These are phyloP conservation scores for Galerina marginata DNA, from an alignment of 768 basidiomycete species.

Conservation along the genomic window DNA sequence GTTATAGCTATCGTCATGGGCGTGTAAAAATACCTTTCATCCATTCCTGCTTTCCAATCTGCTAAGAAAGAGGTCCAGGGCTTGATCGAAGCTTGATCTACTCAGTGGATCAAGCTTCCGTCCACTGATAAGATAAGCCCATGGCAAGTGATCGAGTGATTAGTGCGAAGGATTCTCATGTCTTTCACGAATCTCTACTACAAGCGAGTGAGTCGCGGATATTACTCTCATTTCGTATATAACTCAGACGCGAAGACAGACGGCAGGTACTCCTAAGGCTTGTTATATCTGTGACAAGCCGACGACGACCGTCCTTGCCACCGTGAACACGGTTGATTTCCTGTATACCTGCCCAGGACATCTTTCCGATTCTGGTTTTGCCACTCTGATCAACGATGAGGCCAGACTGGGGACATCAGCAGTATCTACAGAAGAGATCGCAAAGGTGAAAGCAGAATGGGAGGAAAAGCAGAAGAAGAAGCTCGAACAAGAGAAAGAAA, in stretches of 20 bases:
- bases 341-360: slow-evolving; percentile 86
- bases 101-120: no score
- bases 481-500: slow-evolving; percentile 55
- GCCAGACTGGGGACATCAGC: slow-evolving; percentile 41
- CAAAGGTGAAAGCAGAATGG: slow-evolving; percentile 80
- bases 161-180: slow-evolving; percentile 42
- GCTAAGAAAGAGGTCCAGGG: no score
- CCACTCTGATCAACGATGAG: slow-evolving; percentile 50
- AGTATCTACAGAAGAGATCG: slow-evolving; percentile 73
- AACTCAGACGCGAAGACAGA: slow-evolving; percentile 47
- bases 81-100: no score
- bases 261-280: slow-evolving; percentile 75
- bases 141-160: no score
- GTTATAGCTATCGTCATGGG: not conserved
- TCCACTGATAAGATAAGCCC: slow-evolving; percentile 12
- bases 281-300: slow-evolving; percentile 84
- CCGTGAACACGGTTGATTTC: slow-evolving; percentile 83
- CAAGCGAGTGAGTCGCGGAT: slow-evolving; percentile 68
- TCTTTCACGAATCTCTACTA: slow-evolving; percentile 87
- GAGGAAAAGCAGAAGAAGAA: slow-evolving; percentile 75
- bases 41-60: not conserved
- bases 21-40: no score
- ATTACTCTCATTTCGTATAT: not conserved
- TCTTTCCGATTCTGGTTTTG: slow-evolving; percentile 80
- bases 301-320: slow-evolving; percentile 85